Conservation (phyloP, 2,329 filamentous ascomycete species). For the Volutella citrinella region DNA sequence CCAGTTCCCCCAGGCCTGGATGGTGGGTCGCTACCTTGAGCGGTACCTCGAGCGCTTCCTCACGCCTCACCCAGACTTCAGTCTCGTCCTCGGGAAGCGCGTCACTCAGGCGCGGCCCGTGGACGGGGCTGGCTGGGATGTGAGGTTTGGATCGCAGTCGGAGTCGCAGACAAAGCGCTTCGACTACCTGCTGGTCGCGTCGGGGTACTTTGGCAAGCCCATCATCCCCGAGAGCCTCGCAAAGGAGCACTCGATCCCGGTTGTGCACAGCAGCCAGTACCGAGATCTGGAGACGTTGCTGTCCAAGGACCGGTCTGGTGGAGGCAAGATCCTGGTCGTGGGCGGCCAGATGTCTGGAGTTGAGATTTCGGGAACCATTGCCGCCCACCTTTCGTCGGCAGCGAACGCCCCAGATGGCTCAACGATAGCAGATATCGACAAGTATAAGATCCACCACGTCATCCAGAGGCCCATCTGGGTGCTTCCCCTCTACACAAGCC, state of each 20-base stretch:
- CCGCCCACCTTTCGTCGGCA: slow-evolving; percentile 66
- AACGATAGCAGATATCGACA: slow-evolving; percentile 39
- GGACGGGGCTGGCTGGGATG: slow-evolving; percentile 36
- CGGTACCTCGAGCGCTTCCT: slow-evolving; percentile 61
- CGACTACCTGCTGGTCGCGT: slow-evolving; percentile 69
- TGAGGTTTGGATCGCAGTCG: slow-evolving; percentile 34
- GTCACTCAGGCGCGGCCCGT: slow-evolving; percentile 40
- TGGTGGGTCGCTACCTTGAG: slow-evolving; percentile 70
- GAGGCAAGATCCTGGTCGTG: slow-evolving; percentile 67
- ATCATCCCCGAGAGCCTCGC: slow-evolving; percentile 46
- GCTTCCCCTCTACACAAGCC: slow-evolving; percentile 57
- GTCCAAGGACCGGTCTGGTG: slow-evolving; percentile 30
- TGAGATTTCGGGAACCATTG: slow-evolving; percentile 72
- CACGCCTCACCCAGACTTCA: slow-evolving; percentile 33
- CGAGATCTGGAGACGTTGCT: slow-evolving; percentile 52
- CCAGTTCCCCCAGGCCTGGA: slow-evolving; percentile 72
- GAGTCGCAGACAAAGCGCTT: slow-evolving; percentile 51
- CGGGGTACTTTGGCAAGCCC: slow-evolving; percentile 70
- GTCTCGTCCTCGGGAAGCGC: slow-evolving; percentile 47
- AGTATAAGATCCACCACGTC: slow-evolving; percentile 65
- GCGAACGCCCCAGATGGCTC: slow-evolving; percentile 48
- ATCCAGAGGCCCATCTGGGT: slow-evolving; percentile 70
- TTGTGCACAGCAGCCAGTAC: slow-evolving; percentile 68
- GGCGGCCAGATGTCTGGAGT: slow-evolving; percentile 82
- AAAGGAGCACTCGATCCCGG: slow-evolving; percentile 38